Evolutionary conservation across 208 protist genomes (phyloP).

Genomic region (Crithidia brevicula): DNA sequence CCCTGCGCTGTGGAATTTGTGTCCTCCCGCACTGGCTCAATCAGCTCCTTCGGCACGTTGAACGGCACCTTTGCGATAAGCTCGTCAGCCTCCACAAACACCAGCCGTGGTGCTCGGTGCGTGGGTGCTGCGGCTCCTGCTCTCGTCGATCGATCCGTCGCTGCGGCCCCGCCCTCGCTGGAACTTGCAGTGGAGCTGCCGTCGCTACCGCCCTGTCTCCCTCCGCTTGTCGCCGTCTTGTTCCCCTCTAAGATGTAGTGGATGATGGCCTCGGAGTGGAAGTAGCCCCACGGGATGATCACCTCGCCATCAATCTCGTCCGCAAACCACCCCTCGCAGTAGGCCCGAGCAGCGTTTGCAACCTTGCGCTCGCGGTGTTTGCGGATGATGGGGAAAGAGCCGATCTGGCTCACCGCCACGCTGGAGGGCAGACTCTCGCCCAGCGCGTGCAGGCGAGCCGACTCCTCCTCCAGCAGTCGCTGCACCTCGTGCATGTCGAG

Average conservation of each 20-base stretch:
- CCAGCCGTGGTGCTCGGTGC: conserved; percentile 23
- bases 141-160: not conserved
- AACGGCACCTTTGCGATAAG: conserved; percentile 77
- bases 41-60: conserved; percentile 72
- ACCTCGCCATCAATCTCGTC: conserved; percentile 78
- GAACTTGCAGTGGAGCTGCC: not conserved
- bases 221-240: conserved; percentile 10
- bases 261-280: conserved; percentile 80
- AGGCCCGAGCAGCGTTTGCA: conserved; percentile 56
- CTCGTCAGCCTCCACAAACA: conserved; percentile 79
- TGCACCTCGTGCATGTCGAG: conserved; percentile 86
- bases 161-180: not conserved
- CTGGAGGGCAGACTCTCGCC: conserved; percentile 49
- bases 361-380: conserved; percentile 79
- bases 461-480: conserved; percentile 65
- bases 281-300: conserved; percentile 91
- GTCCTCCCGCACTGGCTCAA: conserved; percentile 23
- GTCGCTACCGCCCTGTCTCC: not conserved
- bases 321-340: conserved; percentile 78
- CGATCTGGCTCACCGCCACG: conserved; percentile 70
- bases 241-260: conserved; percentile 78
- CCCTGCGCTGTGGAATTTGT: not conserved
- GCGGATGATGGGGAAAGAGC: conserved; percentile 68
- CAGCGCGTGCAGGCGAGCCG: conserved; percentile 38
- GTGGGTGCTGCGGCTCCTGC: not conserved